Percentiles rank a stretch among this genome's conserved stretches.
Conservation (phyloP, 163 green algal species). For the Chlamydomonas reinhardtii region DNA sequence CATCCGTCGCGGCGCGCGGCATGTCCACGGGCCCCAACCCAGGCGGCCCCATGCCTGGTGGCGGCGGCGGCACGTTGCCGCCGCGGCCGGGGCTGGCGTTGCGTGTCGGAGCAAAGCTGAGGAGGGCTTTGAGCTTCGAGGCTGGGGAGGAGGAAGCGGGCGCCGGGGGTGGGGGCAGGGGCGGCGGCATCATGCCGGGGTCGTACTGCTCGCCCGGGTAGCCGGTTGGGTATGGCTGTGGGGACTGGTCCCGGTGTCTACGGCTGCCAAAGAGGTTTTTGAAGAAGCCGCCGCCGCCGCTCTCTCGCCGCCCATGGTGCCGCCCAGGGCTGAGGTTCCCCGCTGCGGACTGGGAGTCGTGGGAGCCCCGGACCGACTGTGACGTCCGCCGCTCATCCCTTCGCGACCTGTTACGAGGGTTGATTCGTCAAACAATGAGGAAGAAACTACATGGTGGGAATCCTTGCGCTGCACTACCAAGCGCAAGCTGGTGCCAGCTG, state of each 20-base stretch:
- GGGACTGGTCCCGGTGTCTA: not conserved
- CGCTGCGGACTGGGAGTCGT: not conserved
- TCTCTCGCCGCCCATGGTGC: not conserved
- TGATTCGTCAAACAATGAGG: too few species aligned
- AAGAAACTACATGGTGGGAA: too few species aligned
- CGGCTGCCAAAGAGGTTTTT: conserved; percentile 27
- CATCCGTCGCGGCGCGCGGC: not conserved
- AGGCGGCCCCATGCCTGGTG: not conserved
- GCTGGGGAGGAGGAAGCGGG: not conserved
- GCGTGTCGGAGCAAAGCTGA: conserved; percentile 4
- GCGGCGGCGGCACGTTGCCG: not conserved
- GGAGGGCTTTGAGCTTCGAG: conserved; percentile 15
- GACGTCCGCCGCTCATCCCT: conserved; percentile 10
- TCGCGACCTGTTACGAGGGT: not conserved
- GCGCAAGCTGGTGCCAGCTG: too few species aligned
- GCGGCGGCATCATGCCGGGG: not conserved
- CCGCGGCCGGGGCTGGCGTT: not conserved
- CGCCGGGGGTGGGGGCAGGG: not conserved
- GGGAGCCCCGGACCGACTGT: not conserved
- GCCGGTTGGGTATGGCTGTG: not conserved
- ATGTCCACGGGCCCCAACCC: not conserved
- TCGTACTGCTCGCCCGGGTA: not conserved
- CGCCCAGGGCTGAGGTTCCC: conserved; percentile 31
- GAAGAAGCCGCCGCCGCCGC: conserved; percentile 24
- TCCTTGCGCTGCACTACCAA: too few species aligned